A percentile compares a stretch with the other conserved stretches of the same genome.
Conservation (phyloP, 768 basidiomycete species). For the Boletus bicolor region DNA sequence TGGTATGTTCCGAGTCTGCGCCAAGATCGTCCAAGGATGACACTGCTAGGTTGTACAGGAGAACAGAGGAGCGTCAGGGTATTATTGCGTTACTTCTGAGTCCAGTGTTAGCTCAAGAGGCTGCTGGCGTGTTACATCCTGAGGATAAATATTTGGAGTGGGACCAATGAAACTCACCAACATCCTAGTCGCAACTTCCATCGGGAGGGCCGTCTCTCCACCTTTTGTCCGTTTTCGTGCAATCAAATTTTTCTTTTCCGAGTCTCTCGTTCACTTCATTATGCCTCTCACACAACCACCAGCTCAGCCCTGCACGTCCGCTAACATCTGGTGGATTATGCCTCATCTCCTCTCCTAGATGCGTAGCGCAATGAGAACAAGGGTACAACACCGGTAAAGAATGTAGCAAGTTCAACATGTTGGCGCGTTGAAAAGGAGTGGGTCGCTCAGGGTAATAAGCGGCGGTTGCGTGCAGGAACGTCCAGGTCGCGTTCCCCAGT, state of each 20-base stretch:
- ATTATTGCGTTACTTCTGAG: background rate
- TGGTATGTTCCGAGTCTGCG: background rate
- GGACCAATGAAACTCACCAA: slow-evolving; percentile 7
- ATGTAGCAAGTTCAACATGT: slow-evolving; percentile 79
- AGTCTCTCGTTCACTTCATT: slow-evolving; percentile 88
- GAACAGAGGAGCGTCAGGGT: background rate
- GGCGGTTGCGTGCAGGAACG: slow-evolving; percentile 92
- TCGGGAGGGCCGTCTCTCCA: slow-evolving; percentile 91
- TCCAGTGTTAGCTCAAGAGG: background rate
- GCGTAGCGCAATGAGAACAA: slow-evolving; percentile 78
- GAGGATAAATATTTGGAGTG: background rate
- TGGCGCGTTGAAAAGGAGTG: slow-evolving; percentile 66
- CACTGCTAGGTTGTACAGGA: background rate
- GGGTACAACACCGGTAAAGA: slow-evolving; percentile 85
- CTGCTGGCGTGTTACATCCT: background rate
- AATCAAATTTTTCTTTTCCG: slow-evolving; percentile 83
- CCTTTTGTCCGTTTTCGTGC: slow-evolving; percentile 75
- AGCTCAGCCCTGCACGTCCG: slow-evolving; percentile 60
- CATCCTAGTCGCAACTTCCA: slow-evolving; percentile 76
- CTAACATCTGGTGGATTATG: slow-evolving; percentile 75
- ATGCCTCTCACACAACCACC: slow-evolving; percentile 90
- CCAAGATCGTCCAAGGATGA: background rate
- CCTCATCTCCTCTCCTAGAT: slow-evolving; percentile 72
- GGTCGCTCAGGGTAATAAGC: slow-evolving; percentile 93
- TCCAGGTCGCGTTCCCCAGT: slow-evolving; percentile 93